phyloP scores from a whole-genome alignment of 148 eudicot species.

The Rhododendron griersonianum region DNA sequence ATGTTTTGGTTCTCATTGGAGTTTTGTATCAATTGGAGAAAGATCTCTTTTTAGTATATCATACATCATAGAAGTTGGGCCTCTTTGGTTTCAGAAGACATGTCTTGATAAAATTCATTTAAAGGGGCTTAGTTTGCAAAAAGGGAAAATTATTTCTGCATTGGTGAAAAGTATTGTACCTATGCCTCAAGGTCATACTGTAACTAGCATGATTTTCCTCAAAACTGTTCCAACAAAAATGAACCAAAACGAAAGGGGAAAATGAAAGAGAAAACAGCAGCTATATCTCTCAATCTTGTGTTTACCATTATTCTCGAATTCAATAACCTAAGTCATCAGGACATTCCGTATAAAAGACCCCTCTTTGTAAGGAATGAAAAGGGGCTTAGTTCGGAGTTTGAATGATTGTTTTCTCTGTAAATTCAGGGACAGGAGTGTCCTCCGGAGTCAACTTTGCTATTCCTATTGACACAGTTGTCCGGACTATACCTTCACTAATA shows the following conservation, averaged over 20 bases:
- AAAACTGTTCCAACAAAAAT: not conserved
- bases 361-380: not conserved
- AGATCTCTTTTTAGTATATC: not conserved
- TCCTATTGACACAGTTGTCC: conserved; percentile 77
- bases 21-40: not conserved
- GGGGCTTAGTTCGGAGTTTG: not conserved
- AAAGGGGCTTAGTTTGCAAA: not conserved
- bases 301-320: not conserved
- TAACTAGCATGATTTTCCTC: not conserved
- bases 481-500: conserved; percentile 69
- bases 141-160: not conserved
- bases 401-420: not conserved
- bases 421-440: conserved; percentile 78
- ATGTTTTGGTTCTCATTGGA: not conserved
- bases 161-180: not conserved
- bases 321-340: not conserved
- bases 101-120: not conserved
- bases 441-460: conserved; percentile 95
- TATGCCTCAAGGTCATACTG: not conserved
- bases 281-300: not conserved
- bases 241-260: not conserved
- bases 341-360: not conserved
- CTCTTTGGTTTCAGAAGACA: not conserved
- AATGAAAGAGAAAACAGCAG: not conserved
- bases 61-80: not conserved